Evolutionary conservation across 1,284 basidiomycete species (phyloP).

Genomic region (Baeospora myosura): DNA sequence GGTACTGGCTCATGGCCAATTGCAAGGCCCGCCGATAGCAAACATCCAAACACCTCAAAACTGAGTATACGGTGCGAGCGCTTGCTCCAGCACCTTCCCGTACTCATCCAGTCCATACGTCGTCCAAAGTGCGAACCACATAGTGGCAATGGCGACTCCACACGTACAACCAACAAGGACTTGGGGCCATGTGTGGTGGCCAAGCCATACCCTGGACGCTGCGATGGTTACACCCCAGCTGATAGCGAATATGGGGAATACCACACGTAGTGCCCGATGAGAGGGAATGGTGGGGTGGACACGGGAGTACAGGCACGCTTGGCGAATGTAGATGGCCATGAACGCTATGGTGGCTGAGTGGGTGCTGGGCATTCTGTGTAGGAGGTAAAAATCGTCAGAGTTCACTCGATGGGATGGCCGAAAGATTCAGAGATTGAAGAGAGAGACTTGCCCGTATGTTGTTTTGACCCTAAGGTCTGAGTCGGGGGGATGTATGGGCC

Average conservation of each 20-base stretch:
- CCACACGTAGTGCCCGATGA: slow-evolving; percentile 25
- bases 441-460: slow-evolving; percentile 52
- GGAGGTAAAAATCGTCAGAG: neutral
- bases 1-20: neutral
- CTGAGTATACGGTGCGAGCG: slow-evolving; percentile 9
- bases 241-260: slow-evolving; percentile 40
- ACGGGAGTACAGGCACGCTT: slow-evolving; percentile 51
- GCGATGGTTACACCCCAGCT: slow-evolving; percentile 53
- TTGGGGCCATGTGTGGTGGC: slow-evolving; percentile 75
- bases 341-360: slow-evolving; percentile 75
- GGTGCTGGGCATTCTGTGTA: slow-evolving; percentile 77
- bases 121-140: slow-evolving; percentile 63
- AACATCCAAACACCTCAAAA: neutral
- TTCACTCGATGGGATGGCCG: neutral
- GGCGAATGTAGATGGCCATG: slow-evolving; percentile 60
- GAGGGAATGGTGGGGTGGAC: slow-evolving; percentile 38
- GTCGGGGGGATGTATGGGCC: slow-evolving; percentile 45
- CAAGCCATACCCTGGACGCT: slow-evolving; percentile 69
- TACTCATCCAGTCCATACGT: slow-evolving; percentile 24
- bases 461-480: slow-evolving; percentile 33
- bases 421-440: slow-evolving; percentile 1
- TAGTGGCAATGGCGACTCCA: slow-evolving; percentile 47
- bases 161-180: slow-evolving; percentile 60
- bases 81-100: slow-evolving; percentile 22
- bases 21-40: neutral